Conservation (phyloP, 1,284 basidiomycete species). For the Mycena sp. region DNA sequence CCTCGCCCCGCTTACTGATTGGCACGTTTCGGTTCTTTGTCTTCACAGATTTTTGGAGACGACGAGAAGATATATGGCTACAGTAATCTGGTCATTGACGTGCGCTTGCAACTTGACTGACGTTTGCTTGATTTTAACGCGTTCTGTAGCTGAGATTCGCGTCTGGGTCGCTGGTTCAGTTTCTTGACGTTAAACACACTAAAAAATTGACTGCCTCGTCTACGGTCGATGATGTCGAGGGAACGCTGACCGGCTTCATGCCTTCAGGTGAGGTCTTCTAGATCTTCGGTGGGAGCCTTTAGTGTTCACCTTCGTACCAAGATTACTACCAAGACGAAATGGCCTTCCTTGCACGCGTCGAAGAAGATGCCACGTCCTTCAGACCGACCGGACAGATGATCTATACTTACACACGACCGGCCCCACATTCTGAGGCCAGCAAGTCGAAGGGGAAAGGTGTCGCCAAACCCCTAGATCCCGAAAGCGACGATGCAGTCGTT, state of each 20-base stretch:
- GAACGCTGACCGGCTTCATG: slow-evolving; percentile 81
- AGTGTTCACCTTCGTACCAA: slow-evolving; percentile 29
- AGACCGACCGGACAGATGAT: slow-evolving; percentile 82
- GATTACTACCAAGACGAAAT: slow-evolving; percentile 76
- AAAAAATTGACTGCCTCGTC: slow-evolving; percentile 75
- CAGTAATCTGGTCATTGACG: slow-evolving; percentile 82
- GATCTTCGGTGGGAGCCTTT: neutral
- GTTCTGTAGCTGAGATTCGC: slow-evolving; percentile 75
- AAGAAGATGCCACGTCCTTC: slow-evolving; percentile 80
- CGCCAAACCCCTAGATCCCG: slow-evolving; percentile 50
- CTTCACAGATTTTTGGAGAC: slow-evolving; percentile 88
- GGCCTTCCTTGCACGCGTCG: slow-evolving; percentile 74
- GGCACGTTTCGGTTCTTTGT: too few relatives aligned
- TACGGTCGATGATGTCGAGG: slow-evolving; percentile 91
- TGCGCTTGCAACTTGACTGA: slow-evolving; percentile 49
- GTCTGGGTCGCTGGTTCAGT: slow-evolving; percentile 86
- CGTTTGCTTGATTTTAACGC: neutral
- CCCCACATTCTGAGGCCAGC: slow-evolving; percentile 41
- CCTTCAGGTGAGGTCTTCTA: slow-evolving; percentile 63
- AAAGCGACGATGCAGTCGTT: slow-evolving; percentile 68
- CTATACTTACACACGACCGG: slow-evolving; percentile 76
- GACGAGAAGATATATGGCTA: slow-evolving; percentile 98
- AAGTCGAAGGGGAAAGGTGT: slow-evolving; percentile 60
- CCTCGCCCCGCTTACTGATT: neutral
- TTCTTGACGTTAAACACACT: slow-evolving; percentile 75